A percentile compares a stretch with the other conserved stretches of the same genome.
These are phyloP conservation scores for Leptomonas seymouri DNA, from an alignment of 208 protist genomes.

Conservation along the genomic window DNA sequence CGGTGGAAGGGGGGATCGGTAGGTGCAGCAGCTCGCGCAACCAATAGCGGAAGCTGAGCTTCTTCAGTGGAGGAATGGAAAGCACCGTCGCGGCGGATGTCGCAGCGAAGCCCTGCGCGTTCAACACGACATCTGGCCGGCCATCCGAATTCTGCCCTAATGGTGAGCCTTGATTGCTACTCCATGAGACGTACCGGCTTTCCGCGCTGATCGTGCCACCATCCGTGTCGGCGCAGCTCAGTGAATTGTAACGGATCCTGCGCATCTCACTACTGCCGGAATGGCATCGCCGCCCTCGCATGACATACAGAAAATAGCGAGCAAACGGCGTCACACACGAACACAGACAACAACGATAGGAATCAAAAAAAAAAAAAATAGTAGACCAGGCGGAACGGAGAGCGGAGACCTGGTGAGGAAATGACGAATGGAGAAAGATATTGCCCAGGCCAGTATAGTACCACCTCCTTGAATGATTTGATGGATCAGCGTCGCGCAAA, in stretches of 20 bases:
- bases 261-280: slow-evolving; percentile 19
- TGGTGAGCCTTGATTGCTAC: not conserved
- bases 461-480: too few relatives aligned
- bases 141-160: not conserved
- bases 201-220: not conserved
- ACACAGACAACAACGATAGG: too few relatives aligned
- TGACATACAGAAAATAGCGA: not conserved
- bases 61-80: slow-evolving; percentile 25
- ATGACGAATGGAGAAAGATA: too few relatives aligned
- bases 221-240: slow-evolving; percentile 13
- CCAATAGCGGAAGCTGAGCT: slow-evolving; percentile 17
- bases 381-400: too few relatives aligned
- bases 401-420: too few relatives aligned
- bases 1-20: slow-evolving; percentile 27
- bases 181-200: not conserved
- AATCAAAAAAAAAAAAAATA: not conserved
- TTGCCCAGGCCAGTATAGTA: too few relatives aligned
- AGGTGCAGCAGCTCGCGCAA: slow-evolving; percentile 39
- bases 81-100: slow-evolving; percentile 15
- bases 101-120: not conserved
- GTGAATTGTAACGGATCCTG: slow-evolving; percentile 19
- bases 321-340: too few relatives aligned
- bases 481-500: too few relatives aligned
- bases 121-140: not conserved
- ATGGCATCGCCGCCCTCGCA: slow-evolving; percentile 14